Conservation (phyloP, 371 early-diverging fungal genomes). For the Mucor saturninus region DNA sequence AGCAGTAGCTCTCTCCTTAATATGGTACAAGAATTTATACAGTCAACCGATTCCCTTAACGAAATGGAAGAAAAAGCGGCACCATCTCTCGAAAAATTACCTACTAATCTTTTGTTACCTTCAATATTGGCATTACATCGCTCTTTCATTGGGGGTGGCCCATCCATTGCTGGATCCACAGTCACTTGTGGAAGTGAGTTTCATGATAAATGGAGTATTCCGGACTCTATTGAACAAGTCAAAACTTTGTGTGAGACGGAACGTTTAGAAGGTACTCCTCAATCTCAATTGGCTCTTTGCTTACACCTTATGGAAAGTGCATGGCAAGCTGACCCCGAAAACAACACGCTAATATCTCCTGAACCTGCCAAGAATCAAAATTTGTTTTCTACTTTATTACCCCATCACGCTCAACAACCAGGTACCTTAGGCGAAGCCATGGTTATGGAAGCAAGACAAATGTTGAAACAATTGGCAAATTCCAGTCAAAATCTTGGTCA, state of each 20-base stretch:
- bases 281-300: constrained; percentile 27
- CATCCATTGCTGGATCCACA: not conserved
- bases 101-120: constrained; percentile 4
- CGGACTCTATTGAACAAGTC: constrained; percentile 31
- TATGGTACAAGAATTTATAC: not conserved
- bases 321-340: constrained; percentile 20
- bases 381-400: constrained; percentile 5
- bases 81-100: not conserved
- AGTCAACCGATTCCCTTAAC: constrained; percentile 12
- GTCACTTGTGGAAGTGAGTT: constrained; percentile 10
- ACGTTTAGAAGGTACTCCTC: constrained; percentile 14
- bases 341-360: not conserved
- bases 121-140: not conserved
- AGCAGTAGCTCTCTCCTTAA: not conserved
- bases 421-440: constrained; percentile 57
- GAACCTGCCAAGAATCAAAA: not conserved
- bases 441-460: constrained; percentile 68
- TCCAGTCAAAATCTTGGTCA: constrained; percentile 64
- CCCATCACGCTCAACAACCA: not conserved
- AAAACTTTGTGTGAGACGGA: constrained; percentile 27
- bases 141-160: not conserved
- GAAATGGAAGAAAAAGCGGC: not conserved
- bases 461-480: constrained; percentile 71
- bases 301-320: constrained; percentile 29
- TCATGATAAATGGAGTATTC: constrained; percentile 29